These are phyloP conservation scores for Tylopilus plumbeoviolaceoides DNA, from an alignment of 768 basidiomycete species.

Conservation along the genomic window DNA sequence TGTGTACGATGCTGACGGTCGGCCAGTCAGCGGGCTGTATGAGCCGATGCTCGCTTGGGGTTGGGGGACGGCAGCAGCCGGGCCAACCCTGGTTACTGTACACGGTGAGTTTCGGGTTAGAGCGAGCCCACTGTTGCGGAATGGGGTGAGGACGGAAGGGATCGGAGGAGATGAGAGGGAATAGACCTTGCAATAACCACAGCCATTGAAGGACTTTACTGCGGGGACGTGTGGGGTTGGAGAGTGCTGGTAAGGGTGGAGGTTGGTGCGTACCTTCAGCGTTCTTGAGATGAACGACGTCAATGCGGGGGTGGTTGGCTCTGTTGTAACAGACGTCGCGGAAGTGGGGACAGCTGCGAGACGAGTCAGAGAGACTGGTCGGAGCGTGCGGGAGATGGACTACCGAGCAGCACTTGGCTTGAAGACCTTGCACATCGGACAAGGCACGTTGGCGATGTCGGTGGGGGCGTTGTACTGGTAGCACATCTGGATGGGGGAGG, in stretches of 20 bases:
- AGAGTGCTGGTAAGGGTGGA: not conserved
- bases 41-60: slow-evolving; percentile 50
- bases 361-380: slow-evolving; percentile 15
- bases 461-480: slow-evolving; percentile 60
- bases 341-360: slow-evolving; percentile 67
- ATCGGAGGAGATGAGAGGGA: slow-evolving; percentile 12
- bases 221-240: slow-evolving; percentile 17
- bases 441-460: slow-evolving; percentile 64
- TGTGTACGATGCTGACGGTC: slow-evolving; percentile 71
- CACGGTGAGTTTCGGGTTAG: slow-evolving; percentile 51
- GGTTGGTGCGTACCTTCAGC: slow-evolving; percentile 66
- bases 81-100: slow-evolving; percentile 80
- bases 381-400: slow-evolving; percentile 8
- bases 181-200: slow-evolving; percentile 84
- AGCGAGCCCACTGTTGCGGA: slow-evolving; percentile 62
- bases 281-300: slow-evolving; percentile 77
- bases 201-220: slow-evolving; percentile 83
- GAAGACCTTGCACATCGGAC: slow-evolving; percentile 86
- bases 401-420: slow-evolving; percentile 56
- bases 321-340: slow-evolving; percentile 75
- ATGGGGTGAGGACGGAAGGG: slow-evolving; percentile 25
- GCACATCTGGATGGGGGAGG: slow-evolving; percentile 51
- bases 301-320: slow-evolving; percentile 66
- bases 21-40: slow-evolving; percentile 78
- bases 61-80: slow-evolving; percentile 82